These are phyloP conservation scores for Phytopythium helicoides DNA, from an alignment of 352 stramenopile species.

Conservation along the genomic window DNA sequence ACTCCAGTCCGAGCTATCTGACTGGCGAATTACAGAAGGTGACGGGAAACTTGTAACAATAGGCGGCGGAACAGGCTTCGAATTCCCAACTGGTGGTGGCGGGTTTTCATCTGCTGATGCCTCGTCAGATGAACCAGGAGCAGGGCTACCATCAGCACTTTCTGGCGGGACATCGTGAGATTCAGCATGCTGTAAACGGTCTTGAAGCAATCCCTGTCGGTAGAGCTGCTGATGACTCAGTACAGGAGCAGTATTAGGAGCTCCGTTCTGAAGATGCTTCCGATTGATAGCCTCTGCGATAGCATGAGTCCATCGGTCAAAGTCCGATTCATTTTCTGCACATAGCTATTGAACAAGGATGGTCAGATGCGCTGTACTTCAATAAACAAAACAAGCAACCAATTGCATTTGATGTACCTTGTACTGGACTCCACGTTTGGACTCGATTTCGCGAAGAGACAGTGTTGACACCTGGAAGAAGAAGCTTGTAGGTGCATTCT, in stretches of 20 bases:
- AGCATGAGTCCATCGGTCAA: constrained; percentile 74
- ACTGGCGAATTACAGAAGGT: constrained; percentile 13
- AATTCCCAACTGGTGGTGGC: not conserved
- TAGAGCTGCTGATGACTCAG: constrained; percentile 79
- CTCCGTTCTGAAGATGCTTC: constrained; percentile 42
- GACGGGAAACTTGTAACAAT: constrained; percentile 38
- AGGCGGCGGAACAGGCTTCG: constrained; percentile 25
- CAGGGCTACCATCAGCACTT: not conserved
- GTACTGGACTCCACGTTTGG: constrained; percentile 79
- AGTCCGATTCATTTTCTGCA: constrained; percentile 71
- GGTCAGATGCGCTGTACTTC: constrained; percentile 7
- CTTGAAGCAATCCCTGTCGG: constrained; percentile 60
- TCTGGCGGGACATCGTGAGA: not conserved
- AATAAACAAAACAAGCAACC: not conserved
- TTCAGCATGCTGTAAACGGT: constrained; percentile 34
- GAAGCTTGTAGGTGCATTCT: constrained; percentile 74
- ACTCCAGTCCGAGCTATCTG: constrained; percentile 36
- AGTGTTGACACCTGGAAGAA: constrained; percentile 85
- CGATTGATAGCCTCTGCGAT: constrained; percentile 77
- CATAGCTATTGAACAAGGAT: constrained; percentile 41
- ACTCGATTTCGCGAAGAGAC: constrained; percentile 72
- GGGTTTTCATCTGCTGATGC: not conserved
- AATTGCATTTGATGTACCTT: constrained; percentile 40
- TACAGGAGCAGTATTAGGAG: constrained; percentile 20
- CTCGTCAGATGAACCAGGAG: constrained; percentile 6